phyloP scores from a whole-genome alignment of 148 eudicot genomes.

The Beta vulgaris region DNA sequence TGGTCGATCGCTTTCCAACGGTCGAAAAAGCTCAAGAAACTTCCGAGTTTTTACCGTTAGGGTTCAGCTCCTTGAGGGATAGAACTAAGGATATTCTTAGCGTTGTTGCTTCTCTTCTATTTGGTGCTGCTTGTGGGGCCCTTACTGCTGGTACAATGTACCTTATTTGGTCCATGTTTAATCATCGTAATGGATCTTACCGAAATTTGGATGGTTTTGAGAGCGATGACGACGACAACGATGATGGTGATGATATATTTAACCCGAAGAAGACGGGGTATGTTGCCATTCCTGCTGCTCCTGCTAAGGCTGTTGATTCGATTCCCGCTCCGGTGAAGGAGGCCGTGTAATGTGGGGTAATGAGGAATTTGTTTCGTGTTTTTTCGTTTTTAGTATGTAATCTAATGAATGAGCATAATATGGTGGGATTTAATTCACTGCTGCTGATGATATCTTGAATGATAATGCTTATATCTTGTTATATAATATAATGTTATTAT shows the following conservation, averaged over 20 bases:
- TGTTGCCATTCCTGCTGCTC: constrained; percentile 37
- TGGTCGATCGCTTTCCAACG: not conserved
- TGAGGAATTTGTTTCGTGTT: not conserved
- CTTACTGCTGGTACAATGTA: constrained; percentile 70
- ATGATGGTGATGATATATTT: constrained; percentile 44
- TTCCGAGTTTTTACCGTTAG: constrained; percentile 22
- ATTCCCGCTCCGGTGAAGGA: constrained; percentile 32
- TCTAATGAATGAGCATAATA: not conserved
- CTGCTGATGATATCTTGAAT: constrained; percentile 1
- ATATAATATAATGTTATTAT: not conserved
- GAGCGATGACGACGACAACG: constrained; percentile 26
- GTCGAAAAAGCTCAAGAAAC: not conserved
- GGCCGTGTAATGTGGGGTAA: constrained; percentile 27
- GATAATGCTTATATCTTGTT: not conserved
- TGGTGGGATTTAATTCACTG: not conserved
- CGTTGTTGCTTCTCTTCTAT: constrained; percentile 63
- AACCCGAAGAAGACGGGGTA: constrained; percentile 59
- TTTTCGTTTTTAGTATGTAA: not conserved
- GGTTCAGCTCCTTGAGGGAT: constrained; percentile 45
- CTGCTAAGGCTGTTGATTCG: constrained; percentile 13
- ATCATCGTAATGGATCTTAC: constrained; percentile 34
- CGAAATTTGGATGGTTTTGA: constrained; percentile 32
- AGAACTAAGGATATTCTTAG: constrained; percentile 62
- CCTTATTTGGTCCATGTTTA: constrained; percentile 56
- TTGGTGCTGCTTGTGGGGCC: constrained; percentile 86